A percentile compares a stretch with the other conserved stretches of the same genome.
Evolutionary conservation across 345 rosid genomes (phyloP).

Genomic region (Pseudoturritis turrita): DNA sequence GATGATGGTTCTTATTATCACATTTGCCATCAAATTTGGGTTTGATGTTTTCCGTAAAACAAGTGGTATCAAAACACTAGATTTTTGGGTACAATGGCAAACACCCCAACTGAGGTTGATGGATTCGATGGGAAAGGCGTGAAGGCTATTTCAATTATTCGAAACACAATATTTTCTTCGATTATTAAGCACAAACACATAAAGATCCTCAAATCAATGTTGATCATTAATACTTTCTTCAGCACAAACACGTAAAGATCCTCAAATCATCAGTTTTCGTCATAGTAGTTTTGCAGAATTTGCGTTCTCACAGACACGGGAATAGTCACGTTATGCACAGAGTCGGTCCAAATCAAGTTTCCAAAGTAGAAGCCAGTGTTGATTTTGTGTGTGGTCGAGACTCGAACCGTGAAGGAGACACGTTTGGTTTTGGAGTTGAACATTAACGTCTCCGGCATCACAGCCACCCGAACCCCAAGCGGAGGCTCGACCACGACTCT

Average conservation of each 20-base stretch:
- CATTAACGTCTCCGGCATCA: conserved; percentile 24
- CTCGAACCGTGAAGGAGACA: conserved; percentile 24
- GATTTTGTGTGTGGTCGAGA: conserved; percentile 27
- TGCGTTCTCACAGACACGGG: conserved; percentile 45
- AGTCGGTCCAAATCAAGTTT: conserved; percentile 38
- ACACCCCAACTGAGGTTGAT: no score
- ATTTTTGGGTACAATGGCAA: no score
- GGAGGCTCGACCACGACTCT: conserved; percentile 32
- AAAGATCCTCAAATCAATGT: no score
- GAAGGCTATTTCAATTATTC: no score
- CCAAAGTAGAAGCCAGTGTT: conserved; percentile 46
- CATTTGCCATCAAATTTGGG: no score
- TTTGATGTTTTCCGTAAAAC: no score
- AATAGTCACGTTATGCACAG: conserved; percentile 32
- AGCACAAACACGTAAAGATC: not conserved
- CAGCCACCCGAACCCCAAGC: conserved; percentile 21
- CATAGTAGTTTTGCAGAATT: conserved; percentile 24
- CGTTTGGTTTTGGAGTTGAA: conserved; percentile 23
- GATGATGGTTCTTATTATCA: no score
- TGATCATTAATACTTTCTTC: no score
- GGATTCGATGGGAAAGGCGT: no score
- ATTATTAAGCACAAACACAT: no score
- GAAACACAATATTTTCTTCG: no score
- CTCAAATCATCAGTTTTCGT: conserved; percentile 17
- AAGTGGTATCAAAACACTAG: no score